phyloP scores from a whole-genome alignment of 2,329 filamentous ascomycete genomes.

The Trematosphaeria pertusa region DNA sequence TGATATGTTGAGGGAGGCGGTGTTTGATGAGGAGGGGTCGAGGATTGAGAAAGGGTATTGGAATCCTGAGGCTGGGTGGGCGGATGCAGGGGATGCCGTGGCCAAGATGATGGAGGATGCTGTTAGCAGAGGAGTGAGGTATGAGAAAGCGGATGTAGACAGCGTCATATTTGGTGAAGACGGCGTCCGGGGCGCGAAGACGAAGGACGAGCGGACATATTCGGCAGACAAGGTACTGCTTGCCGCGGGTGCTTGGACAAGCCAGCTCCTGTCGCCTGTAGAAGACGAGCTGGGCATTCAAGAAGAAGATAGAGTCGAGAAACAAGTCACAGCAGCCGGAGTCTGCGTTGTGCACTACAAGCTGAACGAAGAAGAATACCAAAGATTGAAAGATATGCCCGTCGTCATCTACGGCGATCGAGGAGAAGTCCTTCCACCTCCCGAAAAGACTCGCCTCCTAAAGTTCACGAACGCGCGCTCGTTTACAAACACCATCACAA shows the following conservation, averaged over 20 bases:
- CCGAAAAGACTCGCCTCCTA: slow-evolving; percentile 56
- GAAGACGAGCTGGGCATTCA: slow-evolving; percentile 54
- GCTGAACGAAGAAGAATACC: slow-evolving; percentile 58
- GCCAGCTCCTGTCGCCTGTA: slow-evolving; percentile 58
- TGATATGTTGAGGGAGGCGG: slow-evolving; percentile 48
- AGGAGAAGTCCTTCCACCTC: slow-evolving; percentile 58
- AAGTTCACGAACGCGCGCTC: slow-evolving; percentile 69
- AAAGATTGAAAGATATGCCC: slow-evolving; percentile 59
- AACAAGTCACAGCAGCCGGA: slow-evolving; percentile 64
- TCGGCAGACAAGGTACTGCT: slow-evolving; percentile 62
- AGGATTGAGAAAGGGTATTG: slow-evolving; percentile 51
- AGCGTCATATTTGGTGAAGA: slow-evolving; percentile 53
- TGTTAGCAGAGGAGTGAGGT: slow-evolving; percentile 53
- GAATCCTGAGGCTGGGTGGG: slow-evolving; percentile 62
- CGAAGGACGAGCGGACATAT: slow-evolving; percentile 55
- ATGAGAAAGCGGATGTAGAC: slow-evolving; percentile 53
- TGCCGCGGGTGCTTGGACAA: slow-evolving; percentile 65
- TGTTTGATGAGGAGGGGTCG: slow-evolving; percentile 27
- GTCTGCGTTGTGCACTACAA: slow-evolving; percentile 66
- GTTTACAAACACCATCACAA: slow-evolving; percentile 61
- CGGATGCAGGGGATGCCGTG: slow-evolving; percentile 57
- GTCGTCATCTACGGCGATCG: slow-evolving; percentile 59
- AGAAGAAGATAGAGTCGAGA: slow-evolving; percentile 56
- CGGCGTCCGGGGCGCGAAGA: slow-evolving; percentile 54
- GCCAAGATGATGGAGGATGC: slow-evolving; percentile 54